phyloP scores from a whole-genome alignment of 495 filamentous ascomycete genomes.

The Neurospora tetrasperma region DNA sequence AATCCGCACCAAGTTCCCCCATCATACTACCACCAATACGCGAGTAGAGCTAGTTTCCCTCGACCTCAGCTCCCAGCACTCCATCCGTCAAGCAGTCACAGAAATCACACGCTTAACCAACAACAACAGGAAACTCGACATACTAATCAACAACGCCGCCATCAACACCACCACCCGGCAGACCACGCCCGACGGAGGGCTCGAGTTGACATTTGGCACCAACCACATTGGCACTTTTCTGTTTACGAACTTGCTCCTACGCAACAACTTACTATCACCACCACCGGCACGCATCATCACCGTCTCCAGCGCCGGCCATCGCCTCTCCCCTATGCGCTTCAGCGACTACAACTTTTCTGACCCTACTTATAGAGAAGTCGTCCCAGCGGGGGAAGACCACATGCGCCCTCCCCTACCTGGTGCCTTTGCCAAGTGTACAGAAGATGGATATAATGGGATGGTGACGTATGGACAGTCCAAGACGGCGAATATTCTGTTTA shows the following conservation, averaged over 20 bases:
- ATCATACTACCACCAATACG: constrained; percentile 1
- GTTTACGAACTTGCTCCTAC: constrained; percentile 45
- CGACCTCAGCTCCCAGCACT: constrained; percentile 37
- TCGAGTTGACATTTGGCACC: constrained; percentile 47
- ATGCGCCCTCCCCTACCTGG: constrained; percentile 17
- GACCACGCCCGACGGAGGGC: constrained; percentile 33
- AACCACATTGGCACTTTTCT: constrained; percentile 53
- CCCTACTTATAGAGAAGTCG: constrained; percentile 14
- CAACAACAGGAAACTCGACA: constrained; percentile 33
- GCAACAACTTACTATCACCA: too few relatives aligned
- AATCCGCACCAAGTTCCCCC: constrained; percentile 27
- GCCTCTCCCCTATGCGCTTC: constrained; percentile 42
- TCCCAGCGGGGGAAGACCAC: constrained; percentile 31
- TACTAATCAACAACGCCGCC: constrained; percentile 49
- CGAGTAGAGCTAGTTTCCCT: constrained; percentile 31
- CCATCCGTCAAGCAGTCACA: constrained; percentile 33
- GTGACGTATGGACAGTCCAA: constrained; percentile 49
- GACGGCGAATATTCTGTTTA: constrained; percentile 52
- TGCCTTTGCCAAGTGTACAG: constrained; percentile 22
- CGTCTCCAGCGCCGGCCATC: constrained; percentile 40
- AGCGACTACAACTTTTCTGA: constrained; percentile 45
- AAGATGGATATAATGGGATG: constrained; percentile 45
- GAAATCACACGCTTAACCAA: constrained; percentile 26
- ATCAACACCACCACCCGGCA: constrained; percentile 23
- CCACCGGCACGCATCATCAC: constrained; percentile 25